Evolutionary conservation across 116 monocot genomes (phyloP), one percentile per base, ranked within the genome.

Genomic region (Papilionanthe hybrid): DNA sequence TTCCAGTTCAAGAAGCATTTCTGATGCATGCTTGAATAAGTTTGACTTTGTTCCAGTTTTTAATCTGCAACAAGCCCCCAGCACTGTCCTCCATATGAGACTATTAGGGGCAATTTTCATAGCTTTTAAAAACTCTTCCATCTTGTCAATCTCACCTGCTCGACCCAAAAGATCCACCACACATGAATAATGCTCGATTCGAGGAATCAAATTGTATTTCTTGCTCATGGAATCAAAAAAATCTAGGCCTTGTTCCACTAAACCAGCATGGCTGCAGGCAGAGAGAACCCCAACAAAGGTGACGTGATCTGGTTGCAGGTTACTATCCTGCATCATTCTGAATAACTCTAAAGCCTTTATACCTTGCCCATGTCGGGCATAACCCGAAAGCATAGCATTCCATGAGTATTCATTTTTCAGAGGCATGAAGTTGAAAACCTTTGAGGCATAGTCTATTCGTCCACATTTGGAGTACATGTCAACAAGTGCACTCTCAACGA

Each of bases 161-260:
- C 93, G 81, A 17, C 93, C 93, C 15, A 95, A 78, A 41, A 95
- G 72, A 79, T 95, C 93, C 15, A 95, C 91, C 55, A 95, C 83
- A 65, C 92, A 93, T 32, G 89, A 91, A 78, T 95, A 93, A 69
- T 95, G 95, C 56, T 88, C 82, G 41, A 84, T 77, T 18, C 76
- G 78, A 11, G 91, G 91, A 78, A 76, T 22, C 48, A 91, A 63
- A 13, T 79, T 66, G 53, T 80, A 86, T 1, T 86, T 56, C 28
- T 48, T 71, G 56, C 72, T 77, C 88, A 91, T 91, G 19, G 79
- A 82, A 65, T 84, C 71, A 27, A 91, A 91, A 65, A 71, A 85
- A 6, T 82, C 80, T 75, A 82, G 48, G 18, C 91, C 91, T 71
- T 85, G 37, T 71, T 88, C 63, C 8, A 91, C 88, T 50, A 86